Evolutionary conservation across 2,329 filamentous ascomycete species (phyloP).

Genomic region (Clonostachys byssicola): DNA sequence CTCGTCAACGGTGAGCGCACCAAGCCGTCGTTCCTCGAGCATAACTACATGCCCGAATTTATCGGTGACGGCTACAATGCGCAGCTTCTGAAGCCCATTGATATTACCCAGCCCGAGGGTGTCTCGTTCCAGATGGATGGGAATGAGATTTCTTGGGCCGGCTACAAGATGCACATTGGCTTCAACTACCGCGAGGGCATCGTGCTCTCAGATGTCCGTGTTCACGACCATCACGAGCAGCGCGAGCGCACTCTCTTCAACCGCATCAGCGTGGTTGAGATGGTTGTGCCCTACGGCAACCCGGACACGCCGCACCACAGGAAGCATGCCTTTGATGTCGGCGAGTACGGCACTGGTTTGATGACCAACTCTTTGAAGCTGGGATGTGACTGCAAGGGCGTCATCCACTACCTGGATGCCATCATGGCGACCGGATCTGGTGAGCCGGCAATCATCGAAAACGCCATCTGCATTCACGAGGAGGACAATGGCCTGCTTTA

Average conservation of each 20-base stretch:
- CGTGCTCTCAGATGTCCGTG: conserved; percentile 65
- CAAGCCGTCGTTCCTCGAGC: conserved; percentile 30
- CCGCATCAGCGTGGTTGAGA: conserved; percentile 64
- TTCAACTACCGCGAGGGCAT: conserved; percentile 70
- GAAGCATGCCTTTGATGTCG: conserved; percentile 68
- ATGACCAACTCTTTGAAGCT: conserved; percentile 63
- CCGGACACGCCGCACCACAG: conserved; percentile 58
- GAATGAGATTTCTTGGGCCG: conserved; percentile 52
- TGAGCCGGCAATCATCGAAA: conserved; percentile 63
- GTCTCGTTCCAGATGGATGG: conserved; percentile 40
- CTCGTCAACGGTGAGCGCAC: conserved; percentile 41
- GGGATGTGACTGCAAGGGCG: conserved; percentile 67
- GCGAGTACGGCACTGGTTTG: conserved; percentile 60
- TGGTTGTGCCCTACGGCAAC: conserved; percentile 68
- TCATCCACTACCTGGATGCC: conserved; percentile 46
- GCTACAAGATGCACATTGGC: conserved; percentile 67
- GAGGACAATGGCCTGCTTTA: conserved; percentile 53
- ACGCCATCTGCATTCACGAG: conserved; percentile 29
- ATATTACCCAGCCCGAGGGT: conserved; percentile 32
- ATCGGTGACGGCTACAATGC: conserved; percentile 25
- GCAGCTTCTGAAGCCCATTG: conserved; percentile 27
- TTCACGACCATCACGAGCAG: conserved; percentile 43
- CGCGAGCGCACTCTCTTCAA: conserved; percentile 58
- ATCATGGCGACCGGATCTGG: conserved; percentile 61
- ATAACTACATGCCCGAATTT: conserved; percentile 30